Evolutionary conservation across 2,329 filamentous ascomycete genomes (phyloP), one percentile per base, ranked within the genome.

Genomic region (Aspergillus oerlinghausenensis): DNA sequence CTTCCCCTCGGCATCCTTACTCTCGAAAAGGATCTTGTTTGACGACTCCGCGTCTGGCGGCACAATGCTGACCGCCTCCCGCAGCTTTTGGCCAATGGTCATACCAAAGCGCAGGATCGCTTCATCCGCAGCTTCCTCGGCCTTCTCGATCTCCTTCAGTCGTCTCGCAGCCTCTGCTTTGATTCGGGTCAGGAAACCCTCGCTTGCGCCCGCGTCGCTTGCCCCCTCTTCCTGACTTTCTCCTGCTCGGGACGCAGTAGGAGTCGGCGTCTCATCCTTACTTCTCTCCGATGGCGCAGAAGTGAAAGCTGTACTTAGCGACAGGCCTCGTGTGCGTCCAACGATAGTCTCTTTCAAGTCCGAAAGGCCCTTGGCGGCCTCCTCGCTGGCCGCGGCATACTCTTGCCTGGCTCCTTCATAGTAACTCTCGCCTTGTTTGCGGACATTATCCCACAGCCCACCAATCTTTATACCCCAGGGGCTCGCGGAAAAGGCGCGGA

Each of bases 51-150:
- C 75, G 73, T 50, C 78, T 0, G 90, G 91, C 0, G 92, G 89
- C 17, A 90, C 87, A 65, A 99, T 90, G 53, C 84, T 91, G 55
- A 99, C 89, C 51, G 94, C 94, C 63, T 99, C 93, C 52, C 88
- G 85, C 60, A 99, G 79, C 76, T 96, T 97, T 74, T 93, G 89
- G 40, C 90, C 84, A 50, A 99, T 86, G 66, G 94, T 97, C 57
- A 86, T 86, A 23, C 94, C 94, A 67, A 97, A 97, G 63, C 90
- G 90, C 64, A 97, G 79, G 9, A 99, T 84, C 0, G 94, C 94
- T 73, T 97, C 94, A 72, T 99, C 94, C 7, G 94, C 94, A 3
- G 93, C 93, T 70, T 97, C 93, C 75, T 99, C 94, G 11, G 93
- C 94, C 65, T 86, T 85, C 70, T 97, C 90, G 21, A 97, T 87